Base-by-base conservation (phyloP, 495 filamentous ascomycete species). In the Corynascus novoguineensis region DNA sequence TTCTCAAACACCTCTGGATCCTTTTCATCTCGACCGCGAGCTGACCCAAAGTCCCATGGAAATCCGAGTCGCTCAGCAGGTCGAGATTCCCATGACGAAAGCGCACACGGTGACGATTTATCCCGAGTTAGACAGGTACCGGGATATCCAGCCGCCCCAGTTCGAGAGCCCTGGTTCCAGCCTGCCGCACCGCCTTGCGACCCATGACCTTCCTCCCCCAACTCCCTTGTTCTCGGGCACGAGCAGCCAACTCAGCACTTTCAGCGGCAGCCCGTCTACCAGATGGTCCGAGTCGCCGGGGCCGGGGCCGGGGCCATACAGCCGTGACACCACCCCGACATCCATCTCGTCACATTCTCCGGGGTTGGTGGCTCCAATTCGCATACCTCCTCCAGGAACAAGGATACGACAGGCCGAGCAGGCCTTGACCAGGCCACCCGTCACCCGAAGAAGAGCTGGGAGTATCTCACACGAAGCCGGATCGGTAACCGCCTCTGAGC, bases 281-380 rank as follows among this genome's bases (percentile, higher is more conserved):
- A 80, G 89, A 57, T 96, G 92, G 63, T 95, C 92, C 29, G 90
- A 87, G 51, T 98, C 93, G 3, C 93, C 93, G 10, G 88, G 90
- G 5, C 78, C 93, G 10, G 88, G 90, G 5, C 78, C 88, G 31
- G 76, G 80, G 32, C 73, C 78, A 54, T 97, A 95, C 73, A 96
- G 92, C 71, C 81, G 87, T 62, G 86, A 89, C 40, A 95, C 93
- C 10, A 97, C 93, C 3, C 92, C 93, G 1, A 96, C 92, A n/a
- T 96, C 93, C 8, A 82, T 91, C 65, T 95, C 91, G 8, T 97
- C 93, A n/a, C 88, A 93, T 68, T 98, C 93, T 34, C 91, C 93
- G 11, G 88, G 89, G 1, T 80, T 90, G 35, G 68, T 87, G 56
- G 73, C 69, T 40, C 75, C 78, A 25, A 73, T 84, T 31, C 82